Percentiles rank a stretch among this genome's conserved stretches.
Evolutionary conservation across 805 yeast genomes (phyloP).

Genomic region (Lipomyces spencermartinsiae): DNA sequence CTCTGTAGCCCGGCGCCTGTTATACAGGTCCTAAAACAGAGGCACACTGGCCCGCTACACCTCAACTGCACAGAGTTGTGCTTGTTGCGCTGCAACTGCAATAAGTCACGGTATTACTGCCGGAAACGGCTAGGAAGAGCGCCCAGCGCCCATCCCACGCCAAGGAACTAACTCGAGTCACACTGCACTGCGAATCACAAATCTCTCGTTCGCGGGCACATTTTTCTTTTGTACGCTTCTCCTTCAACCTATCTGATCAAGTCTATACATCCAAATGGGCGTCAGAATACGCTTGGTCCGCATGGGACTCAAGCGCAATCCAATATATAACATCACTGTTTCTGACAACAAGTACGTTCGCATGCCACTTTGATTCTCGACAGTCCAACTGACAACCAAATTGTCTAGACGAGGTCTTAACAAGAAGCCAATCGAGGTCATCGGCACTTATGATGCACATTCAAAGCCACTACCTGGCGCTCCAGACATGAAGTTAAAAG

Average conservation of each 20-base stretch:
- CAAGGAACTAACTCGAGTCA: too few relatives aligned
- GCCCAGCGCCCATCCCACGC: too few relatives aligned
- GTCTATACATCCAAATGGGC: constrained; percentile 29
- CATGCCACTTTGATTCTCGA: neutral
- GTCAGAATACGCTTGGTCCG: constrained; percentile 90
- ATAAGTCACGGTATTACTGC: too few relatives aligned
- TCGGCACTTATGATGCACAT: constrained; percentile 90
- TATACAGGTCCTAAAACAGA: too few relatives aligned
- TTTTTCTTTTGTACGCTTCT: neutral
- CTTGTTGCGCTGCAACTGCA: too few relatives aligned
- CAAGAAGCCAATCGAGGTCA: constrained; percentile 79
- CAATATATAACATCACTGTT: constrained; percentile 91
- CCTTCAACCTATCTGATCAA: neutral
- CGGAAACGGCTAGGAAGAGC: too few relatives aligned
- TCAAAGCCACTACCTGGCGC: constrained; percentile 69
- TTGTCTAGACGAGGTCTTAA: constrained; percentile 28
- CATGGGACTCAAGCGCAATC: constrained; percentile 87
- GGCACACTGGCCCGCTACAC: too few relatives aligned
- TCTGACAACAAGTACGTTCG: constrained; percentile 58
- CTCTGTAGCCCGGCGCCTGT: too few relatives aligned
- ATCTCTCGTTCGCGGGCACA: neutral
- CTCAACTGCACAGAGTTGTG: too few relatives aligned
- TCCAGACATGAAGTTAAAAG: constrained; percentile 66
- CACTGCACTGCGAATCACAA: too few relatives aligned
- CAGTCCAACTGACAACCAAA: neutral